These are phyloP conservation scores for Yamadazyma conglobata DNA, from an alignment of 1,139 yeast species.

Conservation along the genomic window DNA sequence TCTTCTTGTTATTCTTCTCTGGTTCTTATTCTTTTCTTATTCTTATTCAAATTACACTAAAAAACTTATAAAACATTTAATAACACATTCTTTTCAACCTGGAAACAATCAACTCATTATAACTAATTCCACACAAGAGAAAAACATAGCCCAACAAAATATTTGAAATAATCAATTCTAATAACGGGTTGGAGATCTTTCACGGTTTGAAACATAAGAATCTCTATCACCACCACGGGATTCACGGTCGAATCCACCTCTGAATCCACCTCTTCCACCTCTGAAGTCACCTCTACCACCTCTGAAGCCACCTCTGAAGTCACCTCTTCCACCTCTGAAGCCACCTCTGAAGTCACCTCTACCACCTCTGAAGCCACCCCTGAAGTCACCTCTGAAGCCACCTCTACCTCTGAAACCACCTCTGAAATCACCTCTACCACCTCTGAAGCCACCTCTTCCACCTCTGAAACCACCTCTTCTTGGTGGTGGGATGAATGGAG, in stretches of 20 bases:
- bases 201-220: constrained; percentile 34
- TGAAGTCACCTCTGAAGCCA: constrained; percentile 20
- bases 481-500: constrained; percentile 70
- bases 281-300: constrained; percentile 36
- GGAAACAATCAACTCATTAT: no score
- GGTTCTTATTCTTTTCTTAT: no score
- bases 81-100: background rate
- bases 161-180: constrained; percentile 12
- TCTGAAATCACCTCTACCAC: constrained; percentile 36
- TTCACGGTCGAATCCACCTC: constrained; percentile 34
- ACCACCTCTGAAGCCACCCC: constrained; percentile 40
- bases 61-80: constrained; percentile 5
- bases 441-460: constrained; percentile 42
- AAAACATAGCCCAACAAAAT: background rate
- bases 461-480: constrained; percentile 47
- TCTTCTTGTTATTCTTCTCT: no score
- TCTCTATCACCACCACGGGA: constrained; percentile 39
- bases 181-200: constrained; percentile 49
- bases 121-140: background rate
- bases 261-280: constrained; percentile 40
- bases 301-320: constrained; percentile 34
- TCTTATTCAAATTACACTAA: constrained; percentile 6
- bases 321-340: constrained; percentile 28
- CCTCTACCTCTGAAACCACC: constrained; percentile 30
- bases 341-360: constrained; percentile 38